Base-by-base conservation (phyloP, 768 basidiomycete genomes). In the Hericium alpestre region DNA sequence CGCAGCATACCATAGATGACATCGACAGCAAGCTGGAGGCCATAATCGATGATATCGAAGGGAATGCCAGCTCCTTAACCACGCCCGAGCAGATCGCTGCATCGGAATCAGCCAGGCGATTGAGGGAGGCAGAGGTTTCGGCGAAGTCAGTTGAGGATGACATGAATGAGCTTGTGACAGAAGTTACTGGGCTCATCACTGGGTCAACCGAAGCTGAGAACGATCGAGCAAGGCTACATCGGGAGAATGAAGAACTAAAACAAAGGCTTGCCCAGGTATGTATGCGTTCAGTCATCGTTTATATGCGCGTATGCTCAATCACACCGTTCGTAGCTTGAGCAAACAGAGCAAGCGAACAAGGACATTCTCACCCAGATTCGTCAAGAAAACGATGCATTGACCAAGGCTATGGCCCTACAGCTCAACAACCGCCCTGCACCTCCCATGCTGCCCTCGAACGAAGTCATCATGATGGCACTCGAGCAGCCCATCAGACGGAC, bases 191-290 rank as follows among this genome's bases (percentile, higher is more conserved):
- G 4, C 39, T 61, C 27, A 48, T 62, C 7, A 53, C 51, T 13
- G 41, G 40, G 51, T 20, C 58, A 40, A 58, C 57, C 32, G 13
- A 18, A 1, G 56, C 64, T 12, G 25, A 53, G 32, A 39, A 53
- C 3, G 56, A 56, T 16, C 53, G 54, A 16, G 51, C 48, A 15
- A 53, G 49, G 15, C 38, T 55, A 20, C 57, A 39, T 43, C 51
- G 58, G 50, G 65, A 68, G 54, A 67, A 70, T 25, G 56, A 40
- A 16, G 32, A 46, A 10, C 56, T 61, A 20, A 59, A 50, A 48
- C 51, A 55, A 7, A 54, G 58, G 12, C 40, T 70, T 22, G 59
- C 48, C 1, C 51, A 60, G 60, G 70, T 71, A 55, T 15, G 65
- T 61, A 32, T 32, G 32, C 43, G 15, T n/a, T 9, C 20, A 4